A percentile compares a stretch with the other conserved stretches of the same genome.
Conservation (phyloP, 257 asterid species). For the Ehretia macrophylla region DNA sequence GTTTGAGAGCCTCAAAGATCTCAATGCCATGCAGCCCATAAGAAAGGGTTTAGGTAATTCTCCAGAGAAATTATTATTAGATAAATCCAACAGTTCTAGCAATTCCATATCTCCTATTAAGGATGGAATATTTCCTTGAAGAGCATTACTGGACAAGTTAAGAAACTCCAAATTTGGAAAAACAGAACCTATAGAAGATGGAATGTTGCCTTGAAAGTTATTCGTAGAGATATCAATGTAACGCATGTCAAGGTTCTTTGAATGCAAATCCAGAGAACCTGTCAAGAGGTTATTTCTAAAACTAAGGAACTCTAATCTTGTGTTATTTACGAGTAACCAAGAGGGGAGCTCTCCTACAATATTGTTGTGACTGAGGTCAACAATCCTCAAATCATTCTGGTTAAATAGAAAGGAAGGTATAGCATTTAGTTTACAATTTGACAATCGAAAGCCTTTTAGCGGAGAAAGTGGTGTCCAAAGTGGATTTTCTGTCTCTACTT, state of each 20-base stretch:
- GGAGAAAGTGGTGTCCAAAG: constrained; percentile 25
- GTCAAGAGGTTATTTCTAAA: constrained; percentile 15
- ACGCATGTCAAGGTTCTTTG: constrained; percentile 1
- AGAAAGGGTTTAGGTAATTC: constrained; percentile 11
- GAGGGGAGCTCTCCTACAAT: constrained; percentile 18
- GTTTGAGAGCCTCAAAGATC: constrained; percentile 8
- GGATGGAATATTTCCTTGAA: constrained; percentile 21
- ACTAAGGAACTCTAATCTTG: constrained; percentile 12
- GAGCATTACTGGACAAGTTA: constrained; percentile 19
- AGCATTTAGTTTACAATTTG: constrained; percentile 20
- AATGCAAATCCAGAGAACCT: constrained; percentile 11
- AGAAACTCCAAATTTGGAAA: constrained; percentile 21
- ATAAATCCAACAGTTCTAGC: constrained; percentile 15
- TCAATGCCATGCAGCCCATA: constrained; percentile 6
- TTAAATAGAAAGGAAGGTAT: constrained; percentile 21
- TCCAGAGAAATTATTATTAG: constrained; percentile 18
- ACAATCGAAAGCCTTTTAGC: constrained; percentile 18
- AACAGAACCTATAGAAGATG: constrained; percentile 10
- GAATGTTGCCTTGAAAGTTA: constrained; percentile 14
- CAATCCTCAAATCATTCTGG: constrained; percentile 20
- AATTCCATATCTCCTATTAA: constrained; percentile 16
- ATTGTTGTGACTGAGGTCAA: constrained; percentile 21
- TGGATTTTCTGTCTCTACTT: constrained; percentile 20
- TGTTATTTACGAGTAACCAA: constrained; percentile 22
- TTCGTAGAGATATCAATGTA: constrained; percentile 22